Conservation (phyloP, 306 rosid genomes). For the Arachis hypogaea region DNA sequence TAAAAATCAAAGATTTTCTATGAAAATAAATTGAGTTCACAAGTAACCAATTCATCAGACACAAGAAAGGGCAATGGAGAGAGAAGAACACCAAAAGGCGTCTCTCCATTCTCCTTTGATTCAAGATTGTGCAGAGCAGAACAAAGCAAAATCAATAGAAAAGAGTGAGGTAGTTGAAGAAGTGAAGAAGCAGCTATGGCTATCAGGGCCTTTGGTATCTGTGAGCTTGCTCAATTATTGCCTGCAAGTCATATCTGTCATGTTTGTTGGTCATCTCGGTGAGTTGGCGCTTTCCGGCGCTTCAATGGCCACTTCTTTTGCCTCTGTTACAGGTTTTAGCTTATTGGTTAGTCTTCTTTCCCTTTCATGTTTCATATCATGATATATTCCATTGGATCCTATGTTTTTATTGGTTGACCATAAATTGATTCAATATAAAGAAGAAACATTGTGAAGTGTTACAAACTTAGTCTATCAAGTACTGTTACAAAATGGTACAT, state of each 20-base stretch:
- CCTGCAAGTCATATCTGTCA: constrained; percentile 61
- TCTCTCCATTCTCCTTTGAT: constrained; percentile 48
- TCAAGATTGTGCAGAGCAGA: constrained; percentile 15
- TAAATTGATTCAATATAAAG: background rate
- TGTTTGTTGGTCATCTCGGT: constrained; percentile 86
- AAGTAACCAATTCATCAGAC: background rate
- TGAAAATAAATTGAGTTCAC: too few species aligned
- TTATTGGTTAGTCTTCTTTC: constrained; percentile 56
- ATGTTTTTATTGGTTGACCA: background rate
- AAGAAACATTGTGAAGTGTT: background rate
- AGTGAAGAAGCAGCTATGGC: constrained; percentile 74
- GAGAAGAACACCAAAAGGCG: constrained; percentile 36
- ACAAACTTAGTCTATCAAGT: constrained; percentile 5
- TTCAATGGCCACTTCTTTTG: constrained; percentile 81
- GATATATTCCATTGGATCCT: background rate
- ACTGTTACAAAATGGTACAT: background rate
- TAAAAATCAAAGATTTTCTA: too few species aligned
- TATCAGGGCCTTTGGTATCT: constrained; percentile 70
- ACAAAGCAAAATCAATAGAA: background rate
- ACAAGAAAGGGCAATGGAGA: constrained; percentile 38
- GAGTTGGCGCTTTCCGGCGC: constrained; percentile 75
- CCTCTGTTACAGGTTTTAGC: constrained; percentile 76
- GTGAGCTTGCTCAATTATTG: constrained; percentile 55
- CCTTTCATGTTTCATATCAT: background rate
- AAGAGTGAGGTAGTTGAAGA: constrained; percentile 51